phyloP scores from a whole-genome alignment of 2,329 filamentous ascomycete genomes.

The Thelonectria olida region DNA sequence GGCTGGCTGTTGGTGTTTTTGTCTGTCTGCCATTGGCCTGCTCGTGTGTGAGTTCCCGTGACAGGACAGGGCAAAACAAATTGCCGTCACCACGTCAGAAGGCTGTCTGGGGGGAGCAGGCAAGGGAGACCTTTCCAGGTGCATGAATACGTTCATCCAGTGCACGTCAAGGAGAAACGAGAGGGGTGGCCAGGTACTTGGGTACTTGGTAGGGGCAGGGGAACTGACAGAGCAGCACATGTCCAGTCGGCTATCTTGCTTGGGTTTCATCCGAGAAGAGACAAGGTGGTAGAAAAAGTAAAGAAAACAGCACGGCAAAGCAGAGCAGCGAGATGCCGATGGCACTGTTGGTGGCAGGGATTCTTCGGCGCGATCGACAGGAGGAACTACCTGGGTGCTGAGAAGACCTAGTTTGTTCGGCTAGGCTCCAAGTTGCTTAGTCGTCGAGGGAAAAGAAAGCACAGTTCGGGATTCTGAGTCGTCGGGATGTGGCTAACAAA shows the following conservation, averaged over 20 bases:
- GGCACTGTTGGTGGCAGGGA: constrained; percentile 11
- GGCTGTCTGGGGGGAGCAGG: not conserved
- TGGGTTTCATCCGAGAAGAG: constrained; percentile 8
- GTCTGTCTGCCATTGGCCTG: constrained; percentile 4
- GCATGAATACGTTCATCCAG: constrained; percentile 13
- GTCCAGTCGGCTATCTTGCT: not conserved
- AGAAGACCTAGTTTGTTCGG: not conserved
- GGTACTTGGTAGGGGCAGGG: not conserved
- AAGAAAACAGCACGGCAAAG: not conserved
- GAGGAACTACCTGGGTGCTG: constrained; percentile 6
- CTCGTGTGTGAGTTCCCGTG: not conserved
- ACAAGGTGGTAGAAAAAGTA: not conserved
- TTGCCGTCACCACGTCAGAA: constrained; percentile 2
- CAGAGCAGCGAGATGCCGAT: constrained; percentile 8
- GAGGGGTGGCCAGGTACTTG: not conserved
- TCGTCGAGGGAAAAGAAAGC: constrained; percentile 1
- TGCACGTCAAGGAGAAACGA: not conserved
- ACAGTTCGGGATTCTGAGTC: constrained; percentile 7
- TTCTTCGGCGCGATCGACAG: constrained; percentile 1
- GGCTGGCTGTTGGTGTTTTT: not conserved
- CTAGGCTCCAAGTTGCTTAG: constrained; percentile 21
- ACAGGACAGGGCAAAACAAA: not conserved
- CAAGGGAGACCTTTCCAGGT: constrained; percentile 13
- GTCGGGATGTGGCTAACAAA: constrained; percentile 15
- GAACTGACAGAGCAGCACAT: not conserved